Base-by-base conservation (phyloP, 345 rosid species). In the Euphorbia lathyris region DNA sequence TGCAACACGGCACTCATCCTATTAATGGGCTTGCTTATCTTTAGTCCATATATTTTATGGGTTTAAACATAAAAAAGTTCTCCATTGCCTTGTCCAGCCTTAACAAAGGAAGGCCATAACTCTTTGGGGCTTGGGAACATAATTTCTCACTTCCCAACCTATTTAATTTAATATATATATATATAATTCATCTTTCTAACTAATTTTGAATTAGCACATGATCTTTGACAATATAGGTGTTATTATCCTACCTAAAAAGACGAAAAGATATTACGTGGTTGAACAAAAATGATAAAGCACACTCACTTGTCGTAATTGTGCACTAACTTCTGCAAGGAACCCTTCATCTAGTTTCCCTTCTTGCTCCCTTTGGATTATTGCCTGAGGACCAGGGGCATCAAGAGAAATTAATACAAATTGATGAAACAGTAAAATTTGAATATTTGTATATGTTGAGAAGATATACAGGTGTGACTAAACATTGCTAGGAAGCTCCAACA, bases 341-440 rank as follows among this genome's bases (percentile, higher is more conserved):
- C 96, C 95, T 83, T 91, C 98, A 81, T 91, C 95, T 36, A 88
- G 86, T 75, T 87, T 85, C 55, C 97, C 96, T 82, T 87, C 87
- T 71, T 80, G 85, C 76, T 91, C 95, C 81, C 85, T 83, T 80
- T 83, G 93, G 48, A 70, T 70, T 62, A 93, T 78, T 74, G 86
- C 84, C 97, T 93, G 69, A 79, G 73, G 27, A 63, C 53, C n/a
- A 60, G 34, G 27, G 20, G 23, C 43, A 74, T 62, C 19, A 27
- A 22, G 17, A 66, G 40, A 19, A 22, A 47, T n/a, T 52, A 66
- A 29, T 25, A 36, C 6, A 66, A 45, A 48, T 56, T 34, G 64
- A 36, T 45, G 59, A 32, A 25, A 71, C 66, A 50, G 9, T 58
- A n/a, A 32, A 65, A 27, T 38, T 63, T 25, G 8, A 5, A 45